phyloP scores from a whole-genome alignment of 2,329 filamentous ascomycete genomes.

The Aspergillus awamori region DNA sequence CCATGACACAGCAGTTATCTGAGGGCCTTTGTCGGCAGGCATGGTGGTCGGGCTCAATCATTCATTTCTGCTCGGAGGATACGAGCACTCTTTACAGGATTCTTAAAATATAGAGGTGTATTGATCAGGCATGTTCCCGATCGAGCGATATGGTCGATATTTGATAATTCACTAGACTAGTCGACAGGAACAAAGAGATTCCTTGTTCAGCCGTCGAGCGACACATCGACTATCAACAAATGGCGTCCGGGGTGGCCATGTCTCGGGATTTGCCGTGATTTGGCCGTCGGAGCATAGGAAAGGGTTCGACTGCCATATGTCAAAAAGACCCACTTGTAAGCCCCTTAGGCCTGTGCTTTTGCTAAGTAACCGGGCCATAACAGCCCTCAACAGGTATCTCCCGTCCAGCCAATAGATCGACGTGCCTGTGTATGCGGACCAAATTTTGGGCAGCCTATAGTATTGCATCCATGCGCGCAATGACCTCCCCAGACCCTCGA shows the following conservation, averaged over 20 bases:
- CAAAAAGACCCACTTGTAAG: neutral
- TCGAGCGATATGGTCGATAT: no score
- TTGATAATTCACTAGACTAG: no score
- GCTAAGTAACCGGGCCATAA: neutral
- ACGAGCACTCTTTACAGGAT: neutral
- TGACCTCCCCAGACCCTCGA: no score
- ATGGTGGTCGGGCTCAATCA: neutral
- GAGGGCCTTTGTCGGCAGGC: neutral
- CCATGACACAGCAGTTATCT: conserved; percentile 12
- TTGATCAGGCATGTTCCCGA: no score
- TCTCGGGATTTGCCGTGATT: neutral
- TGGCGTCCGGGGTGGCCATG: neutral
- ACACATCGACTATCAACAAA: neutral
- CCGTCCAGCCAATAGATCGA: no score
- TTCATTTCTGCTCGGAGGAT: neutral
- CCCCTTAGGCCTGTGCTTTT: neutral
- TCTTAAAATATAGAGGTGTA: neutral
- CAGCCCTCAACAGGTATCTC: no score
- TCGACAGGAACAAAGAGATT: neutral
- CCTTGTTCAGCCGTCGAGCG: neutral
- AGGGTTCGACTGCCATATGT: neutral
- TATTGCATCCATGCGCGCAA: no score
- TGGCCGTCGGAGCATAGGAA: neutral
- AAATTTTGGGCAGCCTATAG: neutral
- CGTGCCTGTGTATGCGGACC: no score